These are phyloP conservation scores for Plicaturopsis crispa DNA, from an alignment of 768 basidiomycete genomes.

Conservation along the genomic window DNA sequence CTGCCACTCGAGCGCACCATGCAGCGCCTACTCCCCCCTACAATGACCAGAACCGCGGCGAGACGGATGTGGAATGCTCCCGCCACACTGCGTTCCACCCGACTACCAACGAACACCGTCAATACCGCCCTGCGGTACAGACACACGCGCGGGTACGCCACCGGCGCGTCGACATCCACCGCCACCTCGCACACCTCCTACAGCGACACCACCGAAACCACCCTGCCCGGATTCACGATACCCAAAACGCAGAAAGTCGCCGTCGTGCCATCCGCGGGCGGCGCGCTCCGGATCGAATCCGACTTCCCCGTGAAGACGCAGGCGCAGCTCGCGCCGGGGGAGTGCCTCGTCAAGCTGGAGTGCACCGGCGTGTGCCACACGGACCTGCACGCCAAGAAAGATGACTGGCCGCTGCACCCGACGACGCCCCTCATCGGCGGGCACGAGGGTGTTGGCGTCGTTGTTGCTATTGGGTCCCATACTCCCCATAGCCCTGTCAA, in stretches of 20 bases:
- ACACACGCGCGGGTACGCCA: too few species aligned
- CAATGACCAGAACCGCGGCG: too few species aligned
- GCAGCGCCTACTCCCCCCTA: too few species aligned
- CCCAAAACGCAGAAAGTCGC: conserved; percentile 37
- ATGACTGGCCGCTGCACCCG: conserved; percentile 76
- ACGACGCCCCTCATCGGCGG: conserved; percentile 69
- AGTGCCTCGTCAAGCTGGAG: conserved; percentile 70
- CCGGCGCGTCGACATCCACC: too few species aligned
- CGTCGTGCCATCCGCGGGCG: conserved; percentile 23
- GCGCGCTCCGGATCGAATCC: conserved; percentile 21
- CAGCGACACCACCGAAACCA: too few species aligned
- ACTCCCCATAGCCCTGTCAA: conserved; percentile 55
- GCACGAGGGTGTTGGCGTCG: conserved; percentile 76
- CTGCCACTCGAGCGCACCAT: too few species aligned
- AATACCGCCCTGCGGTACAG: too few species aligned
- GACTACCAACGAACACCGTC: too few species aligned
- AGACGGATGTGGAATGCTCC: too few species aligned
- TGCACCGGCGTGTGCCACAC: conserved; percentile 86
- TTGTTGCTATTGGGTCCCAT: conserved; percentile 73
- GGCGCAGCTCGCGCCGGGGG: conserved; percentile 49
- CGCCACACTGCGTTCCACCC: too few species aligned
- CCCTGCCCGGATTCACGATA: conserved; percentile 13
- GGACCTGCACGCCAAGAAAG: conserved; percentile 66
- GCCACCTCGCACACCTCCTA: too few species aligned
- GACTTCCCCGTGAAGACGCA: conserved; percentile 46